Evolutionary conservation across 805 yeast species (phyloP).

Genomic region (Kodamaea neixiangensis): DNA sequence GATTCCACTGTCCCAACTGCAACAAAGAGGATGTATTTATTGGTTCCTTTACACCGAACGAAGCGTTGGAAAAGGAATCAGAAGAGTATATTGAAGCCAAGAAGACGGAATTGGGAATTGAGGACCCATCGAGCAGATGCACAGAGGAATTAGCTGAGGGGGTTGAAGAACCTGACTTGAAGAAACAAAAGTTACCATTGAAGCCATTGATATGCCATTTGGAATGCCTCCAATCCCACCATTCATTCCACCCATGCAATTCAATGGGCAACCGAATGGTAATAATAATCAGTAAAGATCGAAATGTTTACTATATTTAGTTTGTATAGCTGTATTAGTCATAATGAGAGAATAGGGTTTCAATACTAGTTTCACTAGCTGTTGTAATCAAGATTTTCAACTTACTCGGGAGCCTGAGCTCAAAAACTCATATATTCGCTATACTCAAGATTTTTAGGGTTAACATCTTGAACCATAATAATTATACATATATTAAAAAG

Average conservation of each 20-base stretch:
- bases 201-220: constrained; percentile 20
- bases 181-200: constrained; percentile 27
- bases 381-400: too few species aligned
- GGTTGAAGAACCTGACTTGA: constrained; percentile 22
- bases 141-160: constrained; percentile 18
- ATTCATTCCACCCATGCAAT: constrained; percentile 23
- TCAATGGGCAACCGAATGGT: constrained; percentile 9
- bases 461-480: too few species aligned
- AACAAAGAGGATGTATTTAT: constrained; percentile 68
- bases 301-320: not conserved
- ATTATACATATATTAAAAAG: too few species aligned
- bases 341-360: too few species aligned
- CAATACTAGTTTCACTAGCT: too few species aligned
- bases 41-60: constrained; percentile 67
- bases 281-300: not conserved
- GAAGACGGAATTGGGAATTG: constrained; percentile 33
- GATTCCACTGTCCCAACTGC: constrained; percentile 92
- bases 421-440: too few species aligned
- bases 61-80: constrained; percentile 57
- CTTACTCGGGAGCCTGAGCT: too few species aligned
- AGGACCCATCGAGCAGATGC: constrained; percentile 30
- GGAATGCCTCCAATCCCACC: constrained; percentile 22
- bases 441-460: too few species aligned
- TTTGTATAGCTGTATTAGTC: too few species aligned
- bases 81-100: constrained; percentile 47